phyloP scores from a whole-genome alignment of 2,329 filamentous ascomycete genomes.

The Hypoxylon sp. region DNA sequence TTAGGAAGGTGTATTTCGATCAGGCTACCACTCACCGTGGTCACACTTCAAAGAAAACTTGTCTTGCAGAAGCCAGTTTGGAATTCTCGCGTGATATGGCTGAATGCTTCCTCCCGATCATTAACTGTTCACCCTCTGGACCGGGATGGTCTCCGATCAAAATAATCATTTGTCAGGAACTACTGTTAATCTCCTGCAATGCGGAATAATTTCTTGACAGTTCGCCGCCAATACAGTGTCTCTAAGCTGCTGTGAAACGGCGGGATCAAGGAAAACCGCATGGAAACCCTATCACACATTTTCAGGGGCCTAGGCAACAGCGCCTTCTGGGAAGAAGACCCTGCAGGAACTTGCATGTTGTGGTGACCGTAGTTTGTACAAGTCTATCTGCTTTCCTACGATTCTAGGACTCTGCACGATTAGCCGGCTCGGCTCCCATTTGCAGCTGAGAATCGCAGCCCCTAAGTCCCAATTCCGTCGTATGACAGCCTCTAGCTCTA shows the following conservation, averaged over 20 bases:
- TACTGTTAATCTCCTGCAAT: not conserved
- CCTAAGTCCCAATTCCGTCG: constrained; percentile 5
- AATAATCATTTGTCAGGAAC: not conserved
- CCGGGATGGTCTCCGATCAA: not conserved
- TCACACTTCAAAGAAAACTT: not conserved
- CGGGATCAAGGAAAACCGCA: constrained; percentile 20
- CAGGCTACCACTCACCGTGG: no score
- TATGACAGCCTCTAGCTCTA: constrained; percentile 2
- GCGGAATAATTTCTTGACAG: not conserved
- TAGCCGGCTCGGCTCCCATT: constrained; percentile 18
- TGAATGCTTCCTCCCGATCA: not conserved
- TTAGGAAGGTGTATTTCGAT: no score
- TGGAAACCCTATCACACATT: constrained; percentile 25
- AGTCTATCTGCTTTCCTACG: constrained; percentile 13
- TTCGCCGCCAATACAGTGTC: no score
- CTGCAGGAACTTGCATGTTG: constrained; percentile 13
- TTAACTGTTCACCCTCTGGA: no score
- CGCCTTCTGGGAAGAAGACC: constrained; percentile 3
- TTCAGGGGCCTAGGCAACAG: constrained; percentile 5
- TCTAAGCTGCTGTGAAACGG: constrained; percentile 20
- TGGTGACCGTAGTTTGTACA: constrained; percentile 16
- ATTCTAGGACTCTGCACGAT: constrained; percentile 1
- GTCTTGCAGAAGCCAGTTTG: no score
- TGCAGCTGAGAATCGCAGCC: constrained; percentile 5
- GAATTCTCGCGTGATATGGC: no score